phyloP scores from a whole-genome alignment of 2,329 filamentous ascomycete genomes.

The Aspergillus puulaauensis region DNA sequence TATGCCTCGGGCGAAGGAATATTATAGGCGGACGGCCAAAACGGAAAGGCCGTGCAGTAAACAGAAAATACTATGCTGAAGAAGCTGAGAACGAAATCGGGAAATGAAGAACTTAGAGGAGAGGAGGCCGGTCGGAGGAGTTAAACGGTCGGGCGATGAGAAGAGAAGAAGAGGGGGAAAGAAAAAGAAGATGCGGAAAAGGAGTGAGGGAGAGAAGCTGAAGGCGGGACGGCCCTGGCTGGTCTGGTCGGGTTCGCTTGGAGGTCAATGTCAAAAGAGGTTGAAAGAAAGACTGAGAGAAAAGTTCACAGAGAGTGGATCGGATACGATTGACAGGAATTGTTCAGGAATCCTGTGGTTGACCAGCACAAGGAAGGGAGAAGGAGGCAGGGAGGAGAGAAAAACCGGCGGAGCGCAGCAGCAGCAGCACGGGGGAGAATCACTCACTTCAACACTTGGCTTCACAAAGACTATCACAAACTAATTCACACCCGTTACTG shows the following conservation, averaged over 20 bases:
- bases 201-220: constrained; percentile 3
- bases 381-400: constrained; percentile 9
- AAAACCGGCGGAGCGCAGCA: not conserved
- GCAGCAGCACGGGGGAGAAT: constrained; percentile 1
- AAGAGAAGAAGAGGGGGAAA: constrained; percentile 4
- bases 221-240: constrained; percentile 3
- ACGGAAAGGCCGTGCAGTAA: not conserved
- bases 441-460: not conserved
- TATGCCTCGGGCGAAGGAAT: constrained; percentile 12
- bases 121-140: not conserved
- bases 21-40: constrained; percentile 5
- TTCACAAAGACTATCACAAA: constrained; percentile 2
- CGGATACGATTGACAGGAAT: not conserved
- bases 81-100: constrained; percentile 2
- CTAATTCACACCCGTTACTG: constrained; percentile 7
- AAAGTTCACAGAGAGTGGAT: constrained; percentile 1
- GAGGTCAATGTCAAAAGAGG: not conserved
- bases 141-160: not conserved
- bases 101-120: not conserved
- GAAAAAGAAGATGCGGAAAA: constrained; percentile 2
- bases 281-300: constrained; percentile 8
- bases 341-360: not conserved
- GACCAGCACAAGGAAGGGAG: not conserved
- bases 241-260: not conserved
- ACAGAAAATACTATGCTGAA: constrained; percentile 4